A percentile compares a stretch with the other conserved stretches of the same genome.
phyloP scores from a whole-genome alignment of 495 filamentous ascomycete genomes.

The Aspergillus hancockii region DNA sequence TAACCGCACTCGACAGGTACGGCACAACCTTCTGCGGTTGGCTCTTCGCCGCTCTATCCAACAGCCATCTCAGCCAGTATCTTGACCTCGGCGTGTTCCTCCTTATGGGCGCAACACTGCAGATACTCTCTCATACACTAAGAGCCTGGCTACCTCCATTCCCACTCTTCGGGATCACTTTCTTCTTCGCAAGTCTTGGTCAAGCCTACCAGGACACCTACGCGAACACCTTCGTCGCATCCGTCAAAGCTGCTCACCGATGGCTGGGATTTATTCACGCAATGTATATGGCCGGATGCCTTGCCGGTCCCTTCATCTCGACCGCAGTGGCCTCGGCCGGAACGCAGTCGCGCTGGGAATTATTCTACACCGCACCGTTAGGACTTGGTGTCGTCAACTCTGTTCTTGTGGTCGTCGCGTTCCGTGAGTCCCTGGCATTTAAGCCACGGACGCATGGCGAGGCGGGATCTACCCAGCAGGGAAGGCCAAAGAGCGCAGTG shows the following conservation, averaged over 20 bases:
- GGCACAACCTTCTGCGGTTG: constrained; percentile 33
- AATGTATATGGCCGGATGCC: constrained; percentile 38
- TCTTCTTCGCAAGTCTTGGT: constrained; percentile 34
- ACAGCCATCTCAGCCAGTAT: constrained; percentile 28
- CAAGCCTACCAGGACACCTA: constrained; percentile 39
- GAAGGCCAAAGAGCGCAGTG: constrained; percentile 11
- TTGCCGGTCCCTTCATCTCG: constrained; percentile 31
- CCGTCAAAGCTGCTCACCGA: constrained; percentile 28
- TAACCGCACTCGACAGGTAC: constrained; percentile 16
- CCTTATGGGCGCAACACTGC: constrained; percentile 24
- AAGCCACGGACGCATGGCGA: neutral
- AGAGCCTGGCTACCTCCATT: constrained; percentile 33
- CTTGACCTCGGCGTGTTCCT: constrained; percentile 32
- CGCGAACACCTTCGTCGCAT: constrained; percentile 34
- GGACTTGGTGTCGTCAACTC: constrained; percentile 28
- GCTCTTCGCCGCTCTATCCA: constrained; percentile 34
- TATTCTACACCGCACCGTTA: constrained; percentile 32
- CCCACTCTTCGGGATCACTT: constrained; percentile 29
- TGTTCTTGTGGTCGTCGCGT: constrained; percentile 19
- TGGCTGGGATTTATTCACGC: constrained; percentile 39
- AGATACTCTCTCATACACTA: constrained; percentile 30
- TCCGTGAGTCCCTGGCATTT: constrained; percentile 23
- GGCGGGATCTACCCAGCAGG: neutral
- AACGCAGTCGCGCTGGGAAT: constrained; percentile 21
- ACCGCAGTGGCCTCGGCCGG: constrained; percentile 32